Evolutionary conservation across 345 rosid species (phyloP).

Genomic region (Hypericum androsaemum): DNA sequence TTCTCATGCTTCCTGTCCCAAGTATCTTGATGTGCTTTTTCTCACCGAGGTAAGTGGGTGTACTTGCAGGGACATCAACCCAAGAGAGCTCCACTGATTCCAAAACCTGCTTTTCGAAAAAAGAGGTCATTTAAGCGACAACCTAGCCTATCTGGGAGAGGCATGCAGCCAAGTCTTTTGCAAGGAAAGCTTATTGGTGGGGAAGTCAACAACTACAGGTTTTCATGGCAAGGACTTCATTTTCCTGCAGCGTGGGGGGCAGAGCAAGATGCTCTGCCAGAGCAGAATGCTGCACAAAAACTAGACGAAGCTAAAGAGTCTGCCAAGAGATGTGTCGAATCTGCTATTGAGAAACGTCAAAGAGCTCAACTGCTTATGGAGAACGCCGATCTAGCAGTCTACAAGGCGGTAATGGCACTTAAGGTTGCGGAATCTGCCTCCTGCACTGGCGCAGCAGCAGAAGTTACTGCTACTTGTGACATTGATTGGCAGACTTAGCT

Average conservation of each 20-base stretch:
- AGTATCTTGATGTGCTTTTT: background rate
- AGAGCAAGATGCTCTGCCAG: slow-evolving; percentile 41
- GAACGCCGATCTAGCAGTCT: slow-evolving; percentile 72
- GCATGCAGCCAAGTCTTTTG: slow-evolving; percentile 46
- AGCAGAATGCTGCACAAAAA: slow-evolving; percentile 27
- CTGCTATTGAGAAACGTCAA: slow-evolving; percentile 44
- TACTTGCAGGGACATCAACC: slow-evolving; percentile 45
- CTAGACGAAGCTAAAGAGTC: slow-evolving; percentile 43
- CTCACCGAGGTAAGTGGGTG: slow-evolving; percentile 3
- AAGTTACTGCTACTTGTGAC: slow-evolving; percentile 15
- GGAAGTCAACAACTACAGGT: too few relatives aligned
- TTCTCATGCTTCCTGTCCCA: background rate
- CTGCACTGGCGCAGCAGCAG: slow-evolving; percentile 21
- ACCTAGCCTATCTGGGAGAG: slow-evolving; percentile 56
- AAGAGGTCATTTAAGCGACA: slow-evolving; percentile 74
- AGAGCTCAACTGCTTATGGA: slow-evolving; percentile 64
- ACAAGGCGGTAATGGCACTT: slow-evolving; percentile 59
- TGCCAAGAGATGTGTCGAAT: slow-evolving; percentile 32
- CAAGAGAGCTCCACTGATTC: slow-evolving; percentile 48
- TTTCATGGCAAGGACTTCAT: too few relatives aligned
- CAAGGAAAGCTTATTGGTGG: slow-evolving; percentile 33
- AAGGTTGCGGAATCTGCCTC: slow-evolving; percentile 58
- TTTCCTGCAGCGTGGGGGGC: slow-evolving; percentile 31
- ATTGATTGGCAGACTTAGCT: too few relatives aligned
- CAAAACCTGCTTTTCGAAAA: slow-evolving; percentile 58